Conservation (phyloP, 2,329 filamentous ascomycete genomes). For the Aureobasidium pullulans region DNA sequence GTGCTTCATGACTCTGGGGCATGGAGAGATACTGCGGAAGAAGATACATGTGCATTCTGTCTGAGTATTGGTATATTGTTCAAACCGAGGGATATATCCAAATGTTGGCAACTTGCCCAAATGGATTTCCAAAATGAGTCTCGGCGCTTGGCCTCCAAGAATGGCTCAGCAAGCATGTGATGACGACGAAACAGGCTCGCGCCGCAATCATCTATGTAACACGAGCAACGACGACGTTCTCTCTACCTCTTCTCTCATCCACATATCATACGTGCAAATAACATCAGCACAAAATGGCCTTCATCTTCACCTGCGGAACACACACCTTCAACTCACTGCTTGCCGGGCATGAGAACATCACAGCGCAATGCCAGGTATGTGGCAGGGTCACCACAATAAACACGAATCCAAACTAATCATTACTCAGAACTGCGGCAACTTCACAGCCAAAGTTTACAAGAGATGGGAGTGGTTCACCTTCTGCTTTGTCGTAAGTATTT, state of each 20-base stretch:
- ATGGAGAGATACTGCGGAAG: no score
- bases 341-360: constrained; percentile 42
- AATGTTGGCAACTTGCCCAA: neutral
- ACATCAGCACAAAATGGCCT: constrained; percentile 29
- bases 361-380: constrained; percentile 38
- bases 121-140: neutral
- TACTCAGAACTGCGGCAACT: constrained; percentile 42
- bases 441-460: constrained; percentile 36
- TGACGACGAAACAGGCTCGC: constrained; percentile 7
- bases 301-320: constrained; percentile 45
- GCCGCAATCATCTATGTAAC: neutral
- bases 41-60: neutral
- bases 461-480: constrained; percentile 59
- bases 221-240: constrained; percentile 3
- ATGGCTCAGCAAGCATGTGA: constrained; percentile 11
- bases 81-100: neutral
- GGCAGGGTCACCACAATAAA: neutral
- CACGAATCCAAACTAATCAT: neutral
- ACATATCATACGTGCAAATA: neutral
- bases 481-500: constrained; percentile 56
- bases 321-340: constrained; percentile 42
- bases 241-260: neutral
- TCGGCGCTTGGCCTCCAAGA: constrained; percentile 11
- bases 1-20: neutral
- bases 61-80: neutral